Evolutionary conservation across 2,329 filamentous ascomycete genomes (phyloP).

Genomic region (Ophiobolus disseminans): DNA sequence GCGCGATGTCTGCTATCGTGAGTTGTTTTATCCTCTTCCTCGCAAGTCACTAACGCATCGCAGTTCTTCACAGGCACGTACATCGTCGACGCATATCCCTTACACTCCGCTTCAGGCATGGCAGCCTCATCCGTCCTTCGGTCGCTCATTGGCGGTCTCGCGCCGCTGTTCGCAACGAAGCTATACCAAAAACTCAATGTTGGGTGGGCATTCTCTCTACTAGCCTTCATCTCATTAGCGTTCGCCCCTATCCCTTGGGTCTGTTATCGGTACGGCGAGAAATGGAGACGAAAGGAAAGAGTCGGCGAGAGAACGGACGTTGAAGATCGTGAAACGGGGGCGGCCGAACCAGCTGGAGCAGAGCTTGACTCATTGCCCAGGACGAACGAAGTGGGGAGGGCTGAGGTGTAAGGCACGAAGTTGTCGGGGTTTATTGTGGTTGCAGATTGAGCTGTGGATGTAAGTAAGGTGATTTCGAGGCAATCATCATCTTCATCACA

Average conservation of each 20-base stretch:
- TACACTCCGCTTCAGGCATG: not conserved
- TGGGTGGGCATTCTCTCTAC: not conserved
- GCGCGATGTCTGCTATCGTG: not conserved
- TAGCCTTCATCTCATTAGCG: not conserved
- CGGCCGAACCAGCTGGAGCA: not conserved
- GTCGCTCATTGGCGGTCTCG: not conserved
- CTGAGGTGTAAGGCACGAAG: too few species aligned
- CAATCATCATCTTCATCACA: too few species aligned
- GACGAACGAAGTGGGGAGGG: not conserved
- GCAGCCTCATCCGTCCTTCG: not conserved
- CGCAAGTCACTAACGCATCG: not conserved
- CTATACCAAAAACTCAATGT: not conserved
- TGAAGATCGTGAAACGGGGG: not conserved
- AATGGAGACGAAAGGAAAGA: not conserved
- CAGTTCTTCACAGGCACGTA: not conserved
- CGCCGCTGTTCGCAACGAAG: not conserved
- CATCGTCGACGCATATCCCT: not conserved
- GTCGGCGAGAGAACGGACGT: not conserved
- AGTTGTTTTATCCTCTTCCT: not conserved
- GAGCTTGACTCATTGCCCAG: not conserved
- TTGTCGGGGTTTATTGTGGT: too few species aligned
- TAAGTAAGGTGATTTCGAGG: too few species aligned
- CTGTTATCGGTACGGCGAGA: not conserved
- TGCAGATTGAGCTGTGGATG: too few species aligned
- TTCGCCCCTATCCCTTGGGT: not conserved